Evolutionary conservation across 2,329 filamentous ascomycete genomes (phyloP).

Genomic region (Penicillium thymicola): DNA sequence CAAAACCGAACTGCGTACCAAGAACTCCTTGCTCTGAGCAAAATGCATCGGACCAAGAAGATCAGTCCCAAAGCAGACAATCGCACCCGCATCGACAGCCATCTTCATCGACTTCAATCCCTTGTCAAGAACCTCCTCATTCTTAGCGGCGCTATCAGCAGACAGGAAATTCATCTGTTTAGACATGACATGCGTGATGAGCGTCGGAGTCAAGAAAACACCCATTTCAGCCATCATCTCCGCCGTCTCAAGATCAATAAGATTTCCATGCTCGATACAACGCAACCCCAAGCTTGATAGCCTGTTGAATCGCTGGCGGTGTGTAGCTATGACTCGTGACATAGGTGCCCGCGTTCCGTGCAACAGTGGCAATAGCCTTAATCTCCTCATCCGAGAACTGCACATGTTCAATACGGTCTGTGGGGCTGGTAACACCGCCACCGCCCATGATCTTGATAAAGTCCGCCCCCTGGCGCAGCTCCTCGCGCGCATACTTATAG

Average conservation of each 20-base stretch:
- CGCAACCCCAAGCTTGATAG: conserved; percentile 54
- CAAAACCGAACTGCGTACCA: conserved; percentile 45
- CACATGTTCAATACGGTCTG: conserved; percentile 52
- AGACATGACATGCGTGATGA: conserved; percentile 52
- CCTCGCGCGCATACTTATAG: conserved; percentile 51
- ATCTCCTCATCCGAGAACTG: conserved; percentile 60
- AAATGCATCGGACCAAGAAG: conserved; percentile 50
- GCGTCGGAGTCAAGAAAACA: conserved; percentile 54
- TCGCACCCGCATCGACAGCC: conserved; percentile 52
- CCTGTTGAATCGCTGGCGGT: conserved; percentile 52
- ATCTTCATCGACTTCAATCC: conserved; percentile 50
- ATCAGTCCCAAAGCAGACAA: conserved; percentile 56
- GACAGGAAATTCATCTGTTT: conserved; percentile 35
- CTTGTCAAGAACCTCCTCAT: conserved; percentile 47
- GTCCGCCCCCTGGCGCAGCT: conserved; percentile 55
- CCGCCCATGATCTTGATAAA: conserved; percentile 62
- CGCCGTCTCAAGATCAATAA: conserved; percentile 46
- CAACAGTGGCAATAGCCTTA: conserved; percentile 51
- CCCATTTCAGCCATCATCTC: conserved; percentile 50
- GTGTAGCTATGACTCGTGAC: conserved; percentile 61
- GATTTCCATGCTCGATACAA: conserved; percentile 55
- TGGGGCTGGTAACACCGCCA: conserved; percentile 57
- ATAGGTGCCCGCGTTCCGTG: conserved; percentile 49
- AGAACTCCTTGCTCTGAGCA: conserved; percentile 52
- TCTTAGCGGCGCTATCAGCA: conserved; percentile 48